A percentile compares a stretch with the other conserved stretches of the same genome.
Conservation (phyloP, 148 eudicot species). For the Oxyria digyna region DNA sequence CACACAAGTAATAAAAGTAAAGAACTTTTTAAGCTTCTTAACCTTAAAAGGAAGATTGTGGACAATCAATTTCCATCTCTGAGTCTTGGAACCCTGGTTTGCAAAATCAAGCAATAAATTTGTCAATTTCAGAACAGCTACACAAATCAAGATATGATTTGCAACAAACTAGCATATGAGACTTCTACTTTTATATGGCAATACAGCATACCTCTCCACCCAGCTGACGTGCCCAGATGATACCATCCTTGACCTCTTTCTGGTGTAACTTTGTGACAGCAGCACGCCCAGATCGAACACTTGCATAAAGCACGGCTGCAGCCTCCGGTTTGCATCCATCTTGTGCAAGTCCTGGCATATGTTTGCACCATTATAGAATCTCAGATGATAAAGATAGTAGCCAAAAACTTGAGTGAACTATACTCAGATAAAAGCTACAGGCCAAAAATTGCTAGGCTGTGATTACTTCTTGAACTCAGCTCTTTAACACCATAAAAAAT, state of each 20-base stretch:
- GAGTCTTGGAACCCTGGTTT: conserved; percentile 81
- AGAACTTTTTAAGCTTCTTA: not conserved
- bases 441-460: not conserved
- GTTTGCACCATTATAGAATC: conserved; percentile 8
- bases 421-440: not conserved
- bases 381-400: not conserved
- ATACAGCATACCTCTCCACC: conserved; percentile 78
- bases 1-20: not conserved
- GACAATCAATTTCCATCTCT: conserved; percentile 86
- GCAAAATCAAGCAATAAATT: conserved; percentile 10
- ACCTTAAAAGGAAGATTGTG: conserved; percentile 96
- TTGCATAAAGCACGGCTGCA: conserved; percentile 65
- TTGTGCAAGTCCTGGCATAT: conserved; percentile 65
- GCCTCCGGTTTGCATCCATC: conserved; percentile 83
- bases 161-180: not conserved
- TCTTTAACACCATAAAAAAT: not conserved
- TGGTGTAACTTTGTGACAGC: conserved; percentile 78
- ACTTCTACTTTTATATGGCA: not conserved
- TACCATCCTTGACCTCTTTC: conserved; percentile 50
- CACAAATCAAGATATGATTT: not conserved
- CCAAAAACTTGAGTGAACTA: not conserved
- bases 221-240: conserved; percentile 92
- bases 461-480: not conserved
- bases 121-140: not conserved
- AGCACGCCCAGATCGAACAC: conserved; percentile 80